Conservation (phyloP, 116 monocot species). For the Zostera marina region DNA sequence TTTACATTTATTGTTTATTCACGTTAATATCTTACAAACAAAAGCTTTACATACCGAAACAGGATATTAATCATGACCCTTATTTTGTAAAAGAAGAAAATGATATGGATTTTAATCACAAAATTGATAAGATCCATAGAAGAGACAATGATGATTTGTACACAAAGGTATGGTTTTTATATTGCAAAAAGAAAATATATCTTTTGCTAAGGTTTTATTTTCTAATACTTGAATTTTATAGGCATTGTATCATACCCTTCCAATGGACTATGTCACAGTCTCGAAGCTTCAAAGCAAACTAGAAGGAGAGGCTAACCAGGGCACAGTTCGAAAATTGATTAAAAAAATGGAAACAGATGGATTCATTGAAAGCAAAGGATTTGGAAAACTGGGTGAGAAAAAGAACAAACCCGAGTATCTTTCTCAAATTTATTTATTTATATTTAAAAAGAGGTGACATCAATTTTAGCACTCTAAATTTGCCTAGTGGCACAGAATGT, state of each 20-base stretch:
- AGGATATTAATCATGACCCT: conserved; percentile 13
- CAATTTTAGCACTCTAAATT: no score
- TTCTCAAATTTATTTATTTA: no score
- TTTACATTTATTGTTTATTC: background rate
- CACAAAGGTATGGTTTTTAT: conserved; percentile 52
- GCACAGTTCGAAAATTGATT: conserved; percentile 54
- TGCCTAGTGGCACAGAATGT: no score
- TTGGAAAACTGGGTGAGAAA: conserved; percentile 56
- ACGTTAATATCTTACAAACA: conserved; percentile 1
- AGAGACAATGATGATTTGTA: conserved; percentile 40
- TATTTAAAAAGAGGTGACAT: no score
- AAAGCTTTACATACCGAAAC: conserved; percentile 2
- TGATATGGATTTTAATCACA: conserved; percentile 22
- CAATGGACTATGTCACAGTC: conserved; percentile 78
- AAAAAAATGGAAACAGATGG: conserved; percentile 79
- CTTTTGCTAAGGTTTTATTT: background rate
- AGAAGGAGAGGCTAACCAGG: conserved; percentile 67
- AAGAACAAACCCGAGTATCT: background rate
- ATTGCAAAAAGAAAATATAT: background rate
- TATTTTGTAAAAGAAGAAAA: conserved; percentile 48
- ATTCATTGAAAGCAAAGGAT: conserved; percentile 46
- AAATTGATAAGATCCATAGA: conserved; percentile 17
- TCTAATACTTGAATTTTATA: conserved; percentile 5
- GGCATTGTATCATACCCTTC: conserved; percentile 81
- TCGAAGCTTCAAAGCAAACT: conserved; percentile 75